phyloP scores from a whole-genome alignment of 2,329 filamentous ascomycete genomes.

The Colletotrichum lupini region DNA sequence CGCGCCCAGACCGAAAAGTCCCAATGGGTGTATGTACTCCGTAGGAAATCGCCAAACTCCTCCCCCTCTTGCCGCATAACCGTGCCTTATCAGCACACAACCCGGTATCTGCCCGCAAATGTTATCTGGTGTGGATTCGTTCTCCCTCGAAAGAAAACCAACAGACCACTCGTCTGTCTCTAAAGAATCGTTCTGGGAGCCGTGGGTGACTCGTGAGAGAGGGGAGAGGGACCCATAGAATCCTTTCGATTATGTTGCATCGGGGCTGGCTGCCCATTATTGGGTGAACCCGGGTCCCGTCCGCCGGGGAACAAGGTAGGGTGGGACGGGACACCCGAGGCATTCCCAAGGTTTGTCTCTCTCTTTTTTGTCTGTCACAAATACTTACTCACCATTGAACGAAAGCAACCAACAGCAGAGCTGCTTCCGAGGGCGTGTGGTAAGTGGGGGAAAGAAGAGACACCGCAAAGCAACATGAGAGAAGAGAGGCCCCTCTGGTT shows the following conservation, averaged over 20 bases:
- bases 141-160: background rate
- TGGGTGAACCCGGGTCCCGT: background rate
- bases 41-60: background rate
- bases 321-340: background rate
- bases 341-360: background rate
- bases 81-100: background rate
- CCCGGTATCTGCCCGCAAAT: background rate
- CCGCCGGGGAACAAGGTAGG: background rate
- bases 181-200: background rate
- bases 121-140: background rate
- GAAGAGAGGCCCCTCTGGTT: background rate
- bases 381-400: background rate
- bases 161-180: background rate
- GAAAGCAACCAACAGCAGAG: background rate
- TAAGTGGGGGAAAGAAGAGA: background rate
- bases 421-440: background rate
- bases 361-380: background rate
- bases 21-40: background rate
- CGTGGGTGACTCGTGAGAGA: background rate
- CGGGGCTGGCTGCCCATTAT: background rate
- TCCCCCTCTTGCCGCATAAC: constrained; percentile 2
- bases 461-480: background rate
- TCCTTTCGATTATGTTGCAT: background rate
- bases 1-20: background rate
- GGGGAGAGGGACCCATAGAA: background rate